Evolutionary conservation across 2,329 filamentous ascomycete genomes (phyloP), one percentile per base, ranked within the genome.

Genomic region (Byssothecium circinans): DNA sequence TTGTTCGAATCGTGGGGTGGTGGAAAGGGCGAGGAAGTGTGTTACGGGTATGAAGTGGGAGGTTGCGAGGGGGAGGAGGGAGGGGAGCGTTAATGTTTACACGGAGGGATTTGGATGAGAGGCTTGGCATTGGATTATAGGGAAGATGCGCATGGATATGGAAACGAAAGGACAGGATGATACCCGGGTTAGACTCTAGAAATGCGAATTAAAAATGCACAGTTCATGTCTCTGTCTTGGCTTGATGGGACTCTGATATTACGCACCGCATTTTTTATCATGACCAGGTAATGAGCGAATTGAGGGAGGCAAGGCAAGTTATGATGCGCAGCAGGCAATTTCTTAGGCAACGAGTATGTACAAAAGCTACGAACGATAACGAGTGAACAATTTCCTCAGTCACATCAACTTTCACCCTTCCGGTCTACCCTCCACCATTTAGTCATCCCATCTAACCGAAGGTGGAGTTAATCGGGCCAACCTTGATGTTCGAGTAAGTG

Each of bases 401-500:
- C 29, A 5, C 12, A 32, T 14, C 29, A 5, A 4, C 5, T 10
- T 25, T 25, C 29, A 32, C 14, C 6, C 29, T 32, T 8, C 14
- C 29, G 6, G 5, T 14, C 29, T 32, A 14, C 14, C 5, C 8
- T 32, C 12, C 4, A 14, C 29, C 29, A 5, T 7, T 7, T 5
- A 32, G 4, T 5, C 6, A 14, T 5, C 29, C 29, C 23, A 25
- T 32, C 29, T 32, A 32, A 32, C 29, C 41, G 32, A 57, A 62
- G 10, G 59, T 62, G 18, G 56, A 59, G 43, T 49, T 49, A 23
- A 62, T 35, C 1, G 50, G 47, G 18, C 59, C 59, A 37, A 57
- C 49, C 50, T 58, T 60, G 49, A 62, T 60, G 43, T 57, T 57
- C 3, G 54, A 60, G 49, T 57, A 62, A 1, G 45, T 52, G 32